Evolutionary conservation across 2,329 filamentous ascomycete genomes (phyloP).

Genomic region (Acephala macrosclerotiorum): DNA sequence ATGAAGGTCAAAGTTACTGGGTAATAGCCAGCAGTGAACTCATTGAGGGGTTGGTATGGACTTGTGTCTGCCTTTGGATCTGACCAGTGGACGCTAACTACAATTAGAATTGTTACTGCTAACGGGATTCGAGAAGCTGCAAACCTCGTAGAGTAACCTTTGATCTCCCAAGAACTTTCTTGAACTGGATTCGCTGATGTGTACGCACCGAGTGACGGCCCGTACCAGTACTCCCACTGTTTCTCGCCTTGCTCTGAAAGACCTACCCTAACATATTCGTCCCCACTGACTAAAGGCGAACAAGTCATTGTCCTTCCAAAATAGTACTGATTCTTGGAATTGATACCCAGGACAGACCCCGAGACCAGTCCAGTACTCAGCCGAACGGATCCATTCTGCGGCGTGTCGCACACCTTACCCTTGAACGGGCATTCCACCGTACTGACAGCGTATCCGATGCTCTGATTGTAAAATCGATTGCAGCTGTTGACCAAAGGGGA

Average conservation of each 20-base stretch:
- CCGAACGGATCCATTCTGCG: not conserved
- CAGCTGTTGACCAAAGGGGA: not conserved
- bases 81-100: constrained; percentile 5
- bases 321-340: not conserved
- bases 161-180: constrained; percentile 16
- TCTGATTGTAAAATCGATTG: constrained; percentile 6
- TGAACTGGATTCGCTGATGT: constrained; percentile 14
- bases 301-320: constrained; percentile 13
- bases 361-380: not conserved
- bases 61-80: not conserved
- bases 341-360: not conserved
- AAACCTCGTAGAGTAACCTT: constrained; percentile 16
- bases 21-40: not conserved
- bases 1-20: constrained; percentile 10
- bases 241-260: not conserved
- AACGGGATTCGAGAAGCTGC: not conserved
- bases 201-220: not conserved
- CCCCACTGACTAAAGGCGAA: not conserved
- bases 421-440: not conserved
- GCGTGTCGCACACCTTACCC: not conserved
- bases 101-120: not conserved
- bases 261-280: constrained; percentile 5
- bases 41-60: not conserved
- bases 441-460: not conserved
- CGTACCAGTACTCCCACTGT: constrained; percentile 17